Conservation (phyloP, 805 yeast species). For the Barnettozyma siamensis region DNA sequence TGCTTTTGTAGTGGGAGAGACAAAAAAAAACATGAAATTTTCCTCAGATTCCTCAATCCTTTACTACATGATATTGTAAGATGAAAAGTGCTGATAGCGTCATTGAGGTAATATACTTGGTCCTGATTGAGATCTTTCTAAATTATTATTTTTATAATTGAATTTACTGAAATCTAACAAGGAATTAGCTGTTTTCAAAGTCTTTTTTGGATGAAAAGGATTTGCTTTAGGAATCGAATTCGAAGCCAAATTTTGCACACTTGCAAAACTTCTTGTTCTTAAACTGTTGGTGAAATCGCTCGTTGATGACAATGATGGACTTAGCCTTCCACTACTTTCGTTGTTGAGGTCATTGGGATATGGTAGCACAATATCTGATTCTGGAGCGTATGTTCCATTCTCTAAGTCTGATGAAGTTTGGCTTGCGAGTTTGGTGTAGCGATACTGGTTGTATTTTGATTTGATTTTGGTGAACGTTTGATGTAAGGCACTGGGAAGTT, state of each 20-base stretch:
- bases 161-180: constrained; percentile 20
- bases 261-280: constrained; percentile 23
- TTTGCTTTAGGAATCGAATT: neutral
- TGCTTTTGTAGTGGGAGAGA: no score
- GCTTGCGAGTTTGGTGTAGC: constrained; percentile 16
- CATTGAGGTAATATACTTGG: neutral
- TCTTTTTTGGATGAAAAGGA: constrained; percentile 15
- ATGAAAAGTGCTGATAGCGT: no score
- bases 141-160: constrained; percentile 8
- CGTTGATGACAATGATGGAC: constrained; percentile 16
- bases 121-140: constrained; percentile 2
- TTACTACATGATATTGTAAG: no score
- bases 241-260: constrained; percentile 7
- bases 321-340: constrained; percentile 18
- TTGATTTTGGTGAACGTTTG: constrained; percentile 13
- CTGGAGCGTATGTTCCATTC: constrained; percentile 12
- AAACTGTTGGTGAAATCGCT: constrained; percentile 11
- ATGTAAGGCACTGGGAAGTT: constrained; percentile 12
- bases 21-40: no score
- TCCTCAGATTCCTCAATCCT: no score
- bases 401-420: constrained; percentile 20
- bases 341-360: constrained; percentile 3
- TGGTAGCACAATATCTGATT: neutral
- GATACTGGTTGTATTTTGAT: constrained; percentile 15
- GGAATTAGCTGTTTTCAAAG: constrained; percentile 11